phyloP scores from a whole-genome alignment of 2,329 filamentous ascomycete genomes.

The Penicillium brevicompactum region DNA sequence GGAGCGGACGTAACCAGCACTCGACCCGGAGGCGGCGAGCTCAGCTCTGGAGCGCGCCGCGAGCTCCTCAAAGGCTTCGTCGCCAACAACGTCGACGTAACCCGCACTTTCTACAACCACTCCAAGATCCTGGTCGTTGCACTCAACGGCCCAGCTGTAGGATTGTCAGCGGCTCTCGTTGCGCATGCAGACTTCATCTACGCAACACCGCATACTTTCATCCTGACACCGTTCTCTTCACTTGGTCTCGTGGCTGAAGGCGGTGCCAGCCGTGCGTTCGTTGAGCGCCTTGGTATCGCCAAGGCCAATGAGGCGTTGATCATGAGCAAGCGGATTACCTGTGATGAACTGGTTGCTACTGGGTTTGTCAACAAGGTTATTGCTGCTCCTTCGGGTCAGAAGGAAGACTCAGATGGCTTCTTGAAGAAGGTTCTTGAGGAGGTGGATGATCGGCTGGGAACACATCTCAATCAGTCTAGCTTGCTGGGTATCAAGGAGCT shows the following conservation, averaged over 20 bases:
- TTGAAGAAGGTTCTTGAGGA: slow-evolving; percentile 71
- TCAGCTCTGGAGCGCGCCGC: slow-evolving; percentile 48
- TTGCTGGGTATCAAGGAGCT: slow-evolving; percentile 82
- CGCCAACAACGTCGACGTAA: slow-evolving; percentile 84
- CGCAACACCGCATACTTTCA: slow-evolving; percentile 74
- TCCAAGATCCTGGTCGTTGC: slow-evolving; percentile 90
- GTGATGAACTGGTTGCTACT: slow-evolving; percentile 70
- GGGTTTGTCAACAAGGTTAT: slow-evolving; percentile 90
- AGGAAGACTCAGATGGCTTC: slow-evolving; percentile 70
- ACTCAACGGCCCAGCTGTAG: slow-evolving; percentile 88
- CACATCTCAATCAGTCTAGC: slow-evolving; percentile 77
- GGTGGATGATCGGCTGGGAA: slow-evolving; percentile 77
- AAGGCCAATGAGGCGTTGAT: slow-evolving; percentile 92
- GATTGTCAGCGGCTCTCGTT: slow-evolving; percentile 80
- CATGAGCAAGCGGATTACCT: slow-evolving; percentile 77
- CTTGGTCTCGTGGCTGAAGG: slow-evolving; percentile 90
- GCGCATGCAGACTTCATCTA: slow-evolving; percentile 93
- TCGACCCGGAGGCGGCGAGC: slow-evolving; percentile 43
- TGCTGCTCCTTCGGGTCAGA: slow-evolving; percentile 53
- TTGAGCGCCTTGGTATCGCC: slow-evolving; percentile 74
- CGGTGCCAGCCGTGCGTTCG: slow-evolving; percentile 75
- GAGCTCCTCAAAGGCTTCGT: slow-evolving; percentile 73
- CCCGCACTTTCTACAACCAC: slow-evolving; percentile 87
- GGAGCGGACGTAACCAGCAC: slow-evolving; percentile 74
- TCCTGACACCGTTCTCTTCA: slow-evolving; percentile 88